Percentiles rank a stretch among this genome's conserved stretches.
Evolutionary conservation across 495 filamentous ascomycete species (phyloP).

Genomic region (Hypoxylon lienhwacheense): DNA sequence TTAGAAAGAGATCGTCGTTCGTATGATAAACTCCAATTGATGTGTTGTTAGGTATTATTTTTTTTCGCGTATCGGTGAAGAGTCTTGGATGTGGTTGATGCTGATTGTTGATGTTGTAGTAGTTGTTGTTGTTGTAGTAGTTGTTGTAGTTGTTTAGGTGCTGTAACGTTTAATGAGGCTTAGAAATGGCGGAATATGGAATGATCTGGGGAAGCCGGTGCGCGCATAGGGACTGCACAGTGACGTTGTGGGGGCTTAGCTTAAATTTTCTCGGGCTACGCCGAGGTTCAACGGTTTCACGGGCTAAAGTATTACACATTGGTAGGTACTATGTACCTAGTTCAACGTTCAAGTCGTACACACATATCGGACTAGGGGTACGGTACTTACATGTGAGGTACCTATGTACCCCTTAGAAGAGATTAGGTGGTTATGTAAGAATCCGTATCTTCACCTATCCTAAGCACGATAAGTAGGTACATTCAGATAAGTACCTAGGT

Average conservation of each 20-base stretch:
- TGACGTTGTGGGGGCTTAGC: slow-evolving; percentile 26
- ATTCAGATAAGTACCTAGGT: too few relatives aligned
- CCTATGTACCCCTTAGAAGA: too few relatives aligned
- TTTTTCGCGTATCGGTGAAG: too few relatives aligned
- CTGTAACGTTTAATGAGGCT: slow-evolving; percentile 34
- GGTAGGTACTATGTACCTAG: too few relatives aligned
- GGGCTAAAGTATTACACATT: too few relatives aligned
- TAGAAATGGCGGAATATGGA: slow-evolving; percentile 17
- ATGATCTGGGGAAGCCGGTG: slow-evolving; percentile 7
- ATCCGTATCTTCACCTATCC: too few relatives aligned
- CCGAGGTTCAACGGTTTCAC: slow-evolving; percentile 35
- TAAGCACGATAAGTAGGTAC: too few relatives aligned
- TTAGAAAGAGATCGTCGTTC: slow-evolving; percentile 11
- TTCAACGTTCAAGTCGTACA: too few relatives aligned
- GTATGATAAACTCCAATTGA: slow-evolving; percentile 12
- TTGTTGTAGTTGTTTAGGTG: slow-evolving; percentile 3
- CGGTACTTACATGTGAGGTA: too few relatives aligned
- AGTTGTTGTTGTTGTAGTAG: background rate
- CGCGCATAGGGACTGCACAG: background rate
- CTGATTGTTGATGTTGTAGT: background rate
- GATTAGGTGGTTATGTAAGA: too few relatives aligned
- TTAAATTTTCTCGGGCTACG: slow-evolving; percentile 27
- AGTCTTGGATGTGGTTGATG: too few relatives aligned
- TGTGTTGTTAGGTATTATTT: slow-evolving; percentile 1
- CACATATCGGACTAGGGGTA: too few relatives aligned